Evolutionary conservation across 805 yeast genomes (phyloP), one percentile per base, ranked within the genome.

Genomic region (Suhomyces emberorum): DNA sequence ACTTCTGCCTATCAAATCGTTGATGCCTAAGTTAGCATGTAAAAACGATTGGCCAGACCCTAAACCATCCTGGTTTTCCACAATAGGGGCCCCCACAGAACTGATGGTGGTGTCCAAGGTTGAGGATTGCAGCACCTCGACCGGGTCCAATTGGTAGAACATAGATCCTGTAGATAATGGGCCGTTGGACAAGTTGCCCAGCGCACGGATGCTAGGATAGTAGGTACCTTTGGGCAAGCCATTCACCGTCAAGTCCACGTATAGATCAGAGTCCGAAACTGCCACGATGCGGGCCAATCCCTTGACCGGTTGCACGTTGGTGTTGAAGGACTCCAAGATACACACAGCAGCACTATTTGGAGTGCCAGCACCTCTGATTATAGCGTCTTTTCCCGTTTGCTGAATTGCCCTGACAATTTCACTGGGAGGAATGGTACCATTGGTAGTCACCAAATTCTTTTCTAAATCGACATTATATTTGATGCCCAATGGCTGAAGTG

Each of bases 291-390:
- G 71, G 1, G 89, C 95, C 28, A 89, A 69, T 0, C 98, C 98
- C 51, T 83, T 79, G 16, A 91, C 95, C 0, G 89, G 85, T 26
- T 70, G 67, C 10, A 55, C 55, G 15, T 39, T 43, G 2, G 65
- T 62, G 33, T 69, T 76, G 49, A 82, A 83, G 14, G 83, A 73
- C 55, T 91, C 98, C 38, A 89, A 61, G 32, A 89, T 89, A 46
- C 93, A 79, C 21, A 89, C 98, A 0, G 96, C 96, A 0, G 97
- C 95, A 14, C 85, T 74, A 56, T 89, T 82, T 12, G 95, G 82
- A 39, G 69, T 72, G 3, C 97, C 97, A 0, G 96, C 79, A 5
- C 98, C 98, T 41, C 98, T 71, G 16, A 91, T 83, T 45, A 91
- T 86, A 3, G 96, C 96, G 53, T 91, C 97, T 45, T 79, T 76